Evolutionary conservation across 441 rosid genomes (phyloP), one percentile per base, ranked within the genome.

Genomic region (Gossypium aridum): DNA sequence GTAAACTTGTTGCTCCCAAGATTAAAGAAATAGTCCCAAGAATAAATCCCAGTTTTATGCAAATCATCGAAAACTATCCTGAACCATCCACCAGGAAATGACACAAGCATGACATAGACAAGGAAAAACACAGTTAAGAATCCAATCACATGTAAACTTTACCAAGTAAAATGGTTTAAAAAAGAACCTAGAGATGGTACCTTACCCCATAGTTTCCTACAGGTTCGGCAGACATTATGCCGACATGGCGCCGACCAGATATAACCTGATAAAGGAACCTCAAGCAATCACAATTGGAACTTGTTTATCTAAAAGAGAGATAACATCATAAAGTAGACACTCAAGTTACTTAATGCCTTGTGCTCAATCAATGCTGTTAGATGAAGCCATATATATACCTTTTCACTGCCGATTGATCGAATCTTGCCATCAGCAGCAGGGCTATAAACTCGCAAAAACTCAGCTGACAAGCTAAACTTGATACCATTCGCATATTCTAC

Each of bases 391-490:
- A 54, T 23, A 31, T 22, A n/a, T 66, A 96, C 98, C 99, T 93
- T 96, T 73, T 93, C 93, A 82, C 94, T 94, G 28, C 90, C 89
- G 4, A 96, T 64, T 73, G 97, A 89, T 73, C 97, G 90, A 71
- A 90, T 73, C 88, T 92, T 96, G 26, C 91, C 97, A 81, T 96
- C 98, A 67, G 89, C 98, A 80, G 98, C 97, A n/a, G 93, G 97
- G 77, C 97, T 93, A 43, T 87, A 80, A 9, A 90, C 79, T 80
- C 99, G 86, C 65, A 93, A 81, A 79, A 84, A 92, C 85, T 93
- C 96, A 7, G 98, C 90, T 0, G 93, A 88, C 59, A 96, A 82
- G 62, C 22, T 83, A 80, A 92, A 91, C 71, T 83, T 88, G 76
- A 82, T 80, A 3, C 92, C 92, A 79, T 93, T 81, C n/a, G 82